Base-by-base conservation (phyloP, 306 rosid species). In the Myrica gale region DNA sequence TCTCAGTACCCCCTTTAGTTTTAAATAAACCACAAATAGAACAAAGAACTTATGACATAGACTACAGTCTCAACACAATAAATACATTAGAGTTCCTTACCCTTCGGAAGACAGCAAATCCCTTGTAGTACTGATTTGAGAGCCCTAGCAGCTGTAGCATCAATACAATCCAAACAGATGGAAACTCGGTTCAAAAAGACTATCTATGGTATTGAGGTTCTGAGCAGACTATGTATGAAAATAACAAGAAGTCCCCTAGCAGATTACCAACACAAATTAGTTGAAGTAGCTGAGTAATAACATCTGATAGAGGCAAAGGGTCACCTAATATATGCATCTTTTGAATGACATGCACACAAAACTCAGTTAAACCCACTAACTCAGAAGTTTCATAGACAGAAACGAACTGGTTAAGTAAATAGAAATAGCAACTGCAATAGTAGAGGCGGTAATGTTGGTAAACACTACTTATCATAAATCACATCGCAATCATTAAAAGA, bases 91-190 rank as follows among this genome's bases (percentile, higher is more conserved):
- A 68, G 65, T 57, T 62, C 57, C 80, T 87, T 83, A 96, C 99
- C 99, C 99, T 81, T 96, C 99, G 37, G 99, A 96, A 26, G 99
- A 96, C 58, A 96, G 98, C 79, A 96, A 85, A 96, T 90, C 73
- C 99, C 99, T 74, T 96, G 99, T 41, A 96, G 87, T 62, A 96
- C 99, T 6, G 99, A 84, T 77, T 96, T 96, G 39, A 96, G 88
- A 3, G 99, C 99, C 76, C 99, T 91, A 50, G 99, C 99, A 79
- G 96, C 99, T 1, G 99, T 96, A 6, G 99, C 99, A 1, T 98
- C 96, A 43, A 96, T 7, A 62, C 99, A 96, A 96, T 68, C 99
- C 99, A 83, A 96, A 96, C 70, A 96, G 83, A 88, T 96, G 99
- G 89, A 96, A 96, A 82, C 99, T 96, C 0, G 99, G 99, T 84